Base-by-base conservation (phyloP, 208 protist genomes). In the Trypanosoma lewisi region DNA sequence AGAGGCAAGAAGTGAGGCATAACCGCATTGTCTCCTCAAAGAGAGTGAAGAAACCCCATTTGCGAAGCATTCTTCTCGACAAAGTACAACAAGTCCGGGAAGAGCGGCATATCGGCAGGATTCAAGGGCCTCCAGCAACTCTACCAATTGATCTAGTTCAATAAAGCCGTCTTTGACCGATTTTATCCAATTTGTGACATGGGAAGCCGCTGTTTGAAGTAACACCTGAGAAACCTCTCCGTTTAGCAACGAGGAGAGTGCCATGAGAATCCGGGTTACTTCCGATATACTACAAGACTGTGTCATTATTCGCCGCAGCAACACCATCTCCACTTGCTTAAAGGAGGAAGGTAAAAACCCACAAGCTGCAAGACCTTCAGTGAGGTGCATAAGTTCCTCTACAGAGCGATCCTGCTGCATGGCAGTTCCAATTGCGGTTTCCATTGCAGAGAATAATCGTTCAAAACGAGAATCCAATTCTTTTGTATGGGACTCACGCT, bases 281-380 rank as follows among this genome's bases (percentile, higher is more conserved):
- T 85, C 69, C 1, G 25, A 19, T 0, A 81, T 69, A 36, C 27
- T 36, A 37, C 42, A 73, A 19, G 37, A 27, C 45, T 74, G 74
- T 4, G 34, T 63, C 23, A 73, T 58, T 50, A 81, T 39, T 14
- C 75, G 27, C 19, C 89, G 85, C 5, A 85, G 51, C 50, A 87
- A 45, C n/a, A 87, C 83, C 77, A 83, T 82, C 45, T 95, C 76
- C 19, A 93, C 50, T 36, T 82, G 78, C 33, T 64, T 66, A 67
- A 82, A 80, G 16, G 73, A 77, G 12, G 71, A 75, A 17, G 89
- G 85, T 7, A 73, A 37, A 54, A 80, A 80, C 23, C 69, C 62
- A 41, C 89, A 95, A 1, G 5, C 19, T 1, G 89, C 80, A 27
- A 95, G 77, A 0, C 85, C 89, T 50, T 93, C 82, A 19, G 89